Evolutionary conservation across 495 filamentous ascomycete genomes (phyloP), one percentile per base, ranked within the genome.

Genomic region (Hyaloscypha variabilis): DNA sequence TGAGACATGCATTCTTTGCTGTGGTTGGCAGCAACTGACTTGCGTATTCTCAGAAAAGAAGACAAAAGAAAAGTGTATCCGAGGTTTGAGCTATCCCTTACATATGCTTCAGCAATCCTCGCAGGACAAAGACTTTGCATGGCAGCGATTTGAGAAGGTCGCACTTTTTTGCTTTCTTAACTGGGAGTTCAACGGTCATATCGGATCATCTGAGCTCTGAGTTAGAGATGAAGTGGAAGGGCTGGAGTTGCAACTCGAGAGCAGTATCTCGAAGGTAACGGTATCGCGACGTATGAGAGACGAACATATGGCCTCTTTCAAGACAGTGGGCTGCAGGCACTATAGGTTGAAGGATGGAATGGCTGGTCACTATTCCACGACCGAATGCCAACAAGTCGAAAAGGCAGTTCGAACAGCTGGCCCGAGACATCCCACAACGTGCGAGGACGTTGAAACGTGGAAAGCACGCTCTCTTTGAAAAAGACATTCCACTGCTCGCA

Each of bases 141-240:
- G 28, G 23, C 58, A 25, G 36, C 42, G 26, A 50, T n/a, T 10
- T 29, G 36, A 59, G 25, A 51, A 50, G 8, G 58, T 61, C 58
- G 58, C 39, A 61, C 58, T n/a, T 57, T 24, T 17, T 13, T 54
- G 51, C 51, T 25, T 25, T 23, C 8, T 25, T 5, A 6, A 25
- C 21, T 24, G 51, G 26, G 23, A 29, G 26, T 57, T 3, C 54
- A 57, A 57, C 54, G 29, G 29, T 21, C 14, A 46, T 46, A 13
- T 58, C 25, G 8, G n/a, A 63, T 63, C 61, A 63, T 63, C 52
- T 39, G 60, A 34, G 60, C 50, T 51, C 54, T 64, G 53, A 57
- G 53, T 65, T 54, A 65, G 36, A 46, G 39, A 46, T 46, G 17
- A 17, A 46, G 19, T 19, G 4, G 39, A 46, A 17, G 39, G 39